Evolutionary conservation across 768 basidiomycete genomes (phyloP), one percentile per base, ranked within the genome.

Genomic region (Russula foetens): DNA sequence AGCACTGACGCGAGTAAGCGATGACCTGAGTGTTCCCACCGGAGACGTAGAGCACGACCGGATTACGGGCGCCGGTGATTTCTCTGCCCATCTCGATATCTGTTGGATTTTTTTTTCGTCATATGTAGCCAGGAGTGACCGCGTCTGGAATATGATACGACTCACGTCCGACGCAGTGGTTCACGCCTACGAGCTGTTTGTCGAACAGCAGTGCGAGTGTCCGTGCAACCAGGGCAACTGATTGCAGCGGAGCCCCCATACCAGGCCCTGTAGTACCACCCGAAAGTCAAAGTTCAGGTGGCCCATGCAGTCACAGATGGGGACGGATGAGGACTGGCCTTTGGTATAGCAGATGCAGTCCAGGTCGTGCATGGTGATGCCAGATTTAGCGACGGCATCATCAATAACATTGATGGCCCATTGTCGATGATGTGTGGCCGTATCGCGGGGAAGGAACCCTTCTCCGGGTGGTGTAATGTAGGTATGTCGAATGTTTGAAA

Each of bases 21-120:
- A 99, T 98, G 17, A 99, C 95, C 73, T 99, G 97, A 0, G 97
- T 98, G 73, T 99, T 99, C 4, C 97, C 97, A 14, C 97, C 97
- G 0, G 97, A 98, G 21, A 99, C 97, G 69, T 99, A 99, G 38
- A 98, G 83, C 7, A 98, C 94, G 67, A 99, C 86, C 1, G 97
- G 97, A 69, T 98, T 94, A 62, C 86, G 85, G 4, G 97, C 95
- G 49, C 88, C 88, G 2, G 97, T 98, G 64, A 99, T 90, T 64
- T 92, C 83, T 44, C 97, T 82, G 38, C 97, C 97, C 89, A 98
- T 99, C 74, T 99, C 97, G 65, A 99, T 99, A 72, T 99, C 97
- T 98, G 69, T 28, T 5, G 31, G 31, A 17, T 35, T 35, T 35
- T 33, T 33, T 15, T 28, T 45, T 0, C 9, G 41, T 29, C 43